Evolutionary conservation across 805 yeast genomes (phyloP), one percentile per base, ranked within the genome.

Genomic region (Pichia eremophila): DNA sequence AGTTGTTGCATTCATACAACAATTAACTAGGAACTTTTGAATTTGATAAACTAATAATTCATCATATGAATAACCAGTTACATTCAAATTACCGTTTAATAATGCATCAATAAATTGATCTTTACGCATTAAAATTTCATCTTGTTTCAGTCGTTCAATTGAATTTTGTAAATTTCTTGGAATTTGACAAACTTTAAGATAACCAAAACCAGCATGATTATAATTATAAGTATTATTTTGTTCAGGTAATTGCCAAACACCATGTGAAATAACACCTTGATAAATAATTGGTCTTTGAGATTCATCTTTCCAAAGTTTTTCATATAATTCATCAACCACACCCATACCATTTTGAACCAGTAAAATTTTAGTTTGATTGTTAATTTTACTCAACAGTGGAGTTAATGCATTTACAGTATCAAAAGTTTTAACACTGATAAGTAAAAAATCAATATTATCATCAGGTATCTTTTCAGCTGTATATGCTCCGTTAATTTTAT

Each of bases 271-370:
- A 25, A 90, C 80, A 46, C 90, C 96, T 58, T 80, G 85, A 57
- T 72, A 78, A 7, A 88, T 50, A 15, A 68, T 70, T 0, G 96
- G 96, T 46, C 78, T 61, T 0, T 51, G 40, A 0, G 52, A 55
- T 1, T 44, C 31, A 3, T 64, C 57, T 5, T 78, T 78, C 89
- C 91, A 85, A 8, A 78, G 63, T 22, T 65, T 59, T 2, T 64
- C 59, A n/a, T 68, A 60, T 11, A 87, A 55, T 48, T 72, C 70
- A 12, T 75, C 85, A 8, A 74, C 60, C 39, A 78, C 71, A 10
- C 98, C 98, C 71, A 89, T 72, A 1, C 89, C 99, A 62, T 93
- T 87, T 47, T 87, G 98, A n/a, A 90, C 56, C 22, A 90, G 62
- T 41, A 90, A 53, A 3, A 89, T 62, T 48, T 78, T 79, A 1